These are phyloP conservation scores for Fusarium piperis DNA, from an alignment of 2,329 filamentous ascomycete species.

Conservation along the genomic window DNA sequence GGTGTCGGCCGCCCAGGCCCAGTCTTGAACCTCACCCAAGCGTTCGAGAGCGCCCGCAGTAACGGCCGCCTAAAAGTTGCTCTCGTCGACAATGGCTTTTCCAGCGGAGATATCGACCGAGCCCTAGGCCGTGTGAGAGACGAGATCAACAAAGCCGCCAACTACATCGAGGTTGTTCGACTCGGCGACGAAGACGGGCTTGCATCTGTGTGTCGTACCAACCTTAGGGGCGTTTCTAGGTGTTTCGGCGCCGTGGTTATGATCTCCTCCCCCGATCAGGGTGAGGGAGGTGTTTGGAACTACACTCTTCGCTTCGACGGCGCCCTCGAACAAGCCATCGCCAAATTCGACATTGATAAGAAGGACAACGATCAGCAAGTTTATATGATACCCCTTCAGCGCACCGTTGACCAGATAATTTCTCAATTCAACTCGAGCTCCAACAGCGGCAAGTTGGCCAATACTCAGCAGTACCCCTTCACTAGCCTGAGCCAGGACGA, in stretches of 20 bases:
- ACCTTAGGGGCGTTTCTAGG: conserved; percentile 71
- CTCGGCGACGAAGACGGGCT: conserved; percentile 67
- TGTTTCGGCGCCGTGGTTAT: conserved; percentile 83
- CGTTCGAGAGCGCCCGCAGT: conserved; percentile 64
- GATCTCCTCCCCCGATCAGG: conserved; percentile 78
- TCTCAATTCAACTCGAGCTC: conserved; percentile 58
- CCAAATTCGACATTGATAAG: conserved; percentile 70
- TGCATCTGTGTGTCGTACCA: conserved; percentile 69
- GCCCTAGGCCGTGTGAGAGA: conserved; percentile 72
- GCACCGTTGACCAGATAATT: conserved; percentile 80
- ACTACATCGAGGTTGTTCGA: conserved; percentile 65
- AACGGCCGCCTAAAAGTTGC: conserved; percentile 73
- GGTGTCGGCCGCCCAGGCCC: conserved; percentile 73
- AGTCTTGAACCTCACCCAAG: conserved; percentile 72
- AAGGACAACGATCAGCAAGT: conserved; percentile 78
- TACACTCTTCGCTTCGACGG: conserved; percentile 85
- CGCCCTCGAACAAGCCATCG: conserved; percentile 64
- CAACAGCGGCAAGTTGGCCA: conserved; percentile 50
- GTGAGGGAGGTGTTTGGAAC: conserved; percentile 76
- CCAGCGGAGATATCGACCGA: conserved; percentile 74
- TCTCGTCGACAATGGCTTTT: conserved; percentile 79
- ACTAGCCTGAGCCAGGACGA: conserved; percentile 77
- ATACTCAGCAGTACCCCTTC: conserved; percentile 74
- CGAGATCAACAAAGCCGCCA: conserved; percentile 62
- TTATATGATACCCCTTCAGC: conserved; percentile 82